Percentiles rank a stretch among this genome's conserved stretches.
phyloP scores from a whole-genome alignment of 108 stramenopile genomes.

The Asterionellopsis glacialis region DNA sequence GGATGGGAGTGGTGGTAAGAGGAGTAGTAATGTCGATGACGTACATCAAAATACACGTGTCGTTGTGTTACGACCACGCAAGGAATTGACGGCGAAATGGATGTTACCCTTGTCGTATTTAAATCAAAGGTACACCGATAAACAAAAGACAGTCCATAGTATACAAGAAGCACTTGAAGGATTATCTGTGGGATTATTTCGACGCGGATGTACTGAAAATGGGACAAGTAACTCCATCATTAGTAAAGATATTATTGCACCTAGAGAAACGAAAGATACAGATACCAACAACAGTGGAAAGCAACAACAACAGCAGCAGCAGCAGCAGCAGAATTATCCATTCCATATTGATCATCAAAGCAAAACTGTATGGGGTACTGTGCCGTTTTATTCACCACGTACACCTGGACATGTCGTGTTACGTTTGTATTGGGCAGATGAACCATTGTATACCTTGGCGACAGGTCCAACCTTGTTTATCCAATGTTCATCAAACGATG shows the following conservation, averaged over 20 bases:
- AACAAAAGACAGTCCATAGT: conserved; percentile 9
- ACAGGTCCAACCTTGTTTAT: conserved; percentile 73
- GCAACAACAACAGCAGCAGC: conserved; percentile 11
- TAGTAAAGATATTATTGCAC: conserved; percentile 61
- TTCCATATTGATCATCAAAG: conserved; percentile 47
- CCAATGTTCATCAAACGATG: conserved; percentile 48
- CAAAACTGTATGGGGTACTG: conserved; percentile 59
- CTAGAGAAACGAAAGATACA: conserved; percentile 2
- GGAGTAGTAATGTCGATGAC: no score
- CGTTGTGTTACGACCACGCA: conserved; percentile 50
- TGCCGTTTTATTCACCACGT: conserved; percentile 82
- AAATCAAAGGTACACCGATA: conserved; percentile 29
- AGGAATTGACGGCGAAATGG: conserved; percentile 79
- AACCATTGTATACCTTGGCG: conserved; percentile 69
- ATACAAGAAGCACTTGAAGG: conserved; percentile 55
- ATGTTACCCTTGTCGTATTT: conserved; percentile 65
- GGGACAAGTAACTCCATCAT: conserved; percentile 70
- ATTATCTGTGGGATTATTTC: conserved; percentile 76
- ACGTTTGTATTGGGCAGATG: conserved; percentile 74
- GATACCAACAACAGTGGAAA: neutral
- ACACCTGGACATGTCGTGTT: conserved; percentile 88
- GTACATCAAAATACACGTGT: conserved; percentile 6
- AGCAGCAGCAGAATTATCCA: conserved; percentile 37
- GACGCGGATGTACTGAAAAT: conserved; percentile 76
- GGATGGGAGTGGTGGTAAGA: no score